Evolutionary conservation across 345 rosid species (phyloP).

Genomic region (Anacardium occidentale): DNA sequence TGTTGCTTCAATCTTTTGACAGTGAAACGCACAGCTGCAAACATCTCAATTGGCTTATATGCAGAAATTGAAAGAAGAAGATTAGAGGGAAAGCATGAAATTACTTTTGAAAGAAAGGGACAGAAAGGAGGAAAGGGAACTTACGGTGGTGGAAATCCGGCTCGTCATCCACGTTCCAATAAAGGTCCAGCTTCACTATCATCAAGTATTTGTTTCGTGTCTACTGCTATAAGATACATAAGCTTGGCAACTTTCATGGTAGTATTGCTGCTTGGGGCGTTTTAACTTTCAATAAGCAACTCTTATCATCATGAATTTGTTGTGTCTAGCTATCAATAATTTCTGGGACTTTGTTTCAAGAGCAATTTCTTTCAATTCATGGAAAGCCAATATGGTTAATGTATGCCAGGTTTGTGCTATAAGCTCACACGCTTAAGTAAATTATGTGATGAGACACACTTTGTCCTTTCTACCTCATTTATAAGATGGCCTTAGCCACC

Average conservation of each 20-base stretch:
- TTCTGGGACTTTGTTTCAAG: too few relatives aligned
- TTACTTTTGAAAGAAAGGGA: constrained; percentile 11
- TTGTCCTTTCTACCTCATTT: too few relatives aligned
- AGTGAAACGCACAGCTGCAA: constrained; percentile 18
- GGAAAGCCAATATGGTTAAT: too few relatives aligned
- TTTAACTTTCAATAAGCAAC: neutral
- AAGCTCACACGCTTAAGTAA: too few relatives aligned
- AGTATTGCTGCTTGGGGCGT: neutral
- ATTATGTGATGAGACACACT: too few relatives aligned
- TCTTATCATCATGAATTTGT: neutral
- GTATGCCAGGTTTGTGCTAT: too few relatives aligned
- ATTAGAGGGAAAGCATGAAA: neutral
- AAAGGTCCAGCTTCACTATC: constrained; percentile 22
- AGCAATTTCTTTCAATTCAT: too few relatives aligned
- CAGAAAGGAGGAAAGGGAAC: constrained; percentile 40
- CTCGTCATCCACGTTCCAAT: constrained; percentile 16
- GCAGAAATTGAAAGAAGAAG: constrained; percentile 3
- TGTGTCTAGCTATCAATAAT: neutral
- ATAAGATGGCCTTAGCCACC: too few relatives aligned
- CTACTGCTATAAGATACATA: neutral
- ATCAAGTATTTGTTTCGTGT: constrained; percentile 12
- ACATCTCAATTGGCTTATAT: neutral
- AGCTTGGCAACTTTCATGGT: neutral
- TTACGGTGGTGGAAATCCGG: constrained; percentile 29
- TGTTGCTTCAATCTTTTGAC: neutral